Percentiles rank a stretch among this genome's conserved stretches.
These are phyloP conservation scores for Blastocladiella britannica DNA, from an alignment of 192 early-diverging fungal species.

Conservation along the genomic window DNA sequence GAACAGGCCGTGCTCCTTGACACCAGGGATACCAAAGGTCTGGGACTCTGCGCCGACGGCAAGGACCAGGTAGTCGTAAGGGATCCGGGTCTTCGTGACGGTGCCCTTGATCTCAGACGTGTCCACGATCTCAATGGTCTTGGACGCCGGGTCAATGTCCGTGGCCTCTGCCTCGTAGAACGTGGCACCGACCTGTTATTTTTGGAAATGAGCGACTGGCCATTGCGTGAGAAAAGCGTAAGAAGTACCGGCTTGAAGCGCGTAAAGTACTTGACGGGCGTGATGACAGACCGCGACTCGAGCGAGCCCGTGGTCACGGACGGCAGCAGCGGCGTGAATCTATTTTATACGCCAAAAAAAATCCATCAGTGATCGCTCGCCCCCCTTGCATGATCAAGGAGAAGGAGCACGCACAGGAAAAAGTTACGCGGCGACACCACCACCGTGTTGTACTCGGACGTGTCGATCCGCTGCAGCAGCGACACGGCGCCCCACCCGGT, in stretches of 20 bases:
- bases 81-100: slow-evolving; percentile 28
- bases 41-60: slow-evolving; percentile 58
- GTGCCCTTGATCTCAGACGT: slow-evolving; percentile 45
- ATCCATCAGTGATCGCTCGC: neutral
- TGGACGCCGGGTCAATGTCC: slow-evolving; percentile 59
- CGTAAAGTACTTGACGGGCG: slow-evolving; percentile 67
- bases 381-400: slow-evolving; percentile 9
- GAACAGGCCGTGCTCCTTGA: slow-evolving; percentile 52
- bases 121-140: slow-evolving; percentile 58
- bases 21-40: slow-evolving; percentile 61
- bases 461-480: neutral
- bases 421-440: slow-evolving; percentile 69
- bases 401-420: slow-evolving; percentile 57
- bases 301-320: slow-evolving; percentile 73
- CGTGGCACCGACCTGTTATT: slow-evolving; percentile 56
- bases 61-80: slow-evolving; percentile 57
- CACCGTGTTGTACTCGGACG: slow-evolving; percentile 8
- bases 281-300: slow-evolving; percentile 66
- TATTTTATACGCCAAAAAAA: neutral
- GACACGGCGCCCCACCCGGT: neutral
- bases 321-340: slow-evolving; percentile 45
- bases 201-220: too few species aligned
- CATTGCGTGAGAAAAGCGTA: too few species aligned
- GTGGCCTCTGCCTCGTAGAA: slow-evolving; percentile 82
- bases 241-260: slow-evolving; percentile 69